Percentiles rank a stretch among this genome's conserved stretches.
These are phyloP conservation scores for Pistacia vera DNA, from an alignment of 345 rosid genomes.

Conservation along the genomic window DNA sequence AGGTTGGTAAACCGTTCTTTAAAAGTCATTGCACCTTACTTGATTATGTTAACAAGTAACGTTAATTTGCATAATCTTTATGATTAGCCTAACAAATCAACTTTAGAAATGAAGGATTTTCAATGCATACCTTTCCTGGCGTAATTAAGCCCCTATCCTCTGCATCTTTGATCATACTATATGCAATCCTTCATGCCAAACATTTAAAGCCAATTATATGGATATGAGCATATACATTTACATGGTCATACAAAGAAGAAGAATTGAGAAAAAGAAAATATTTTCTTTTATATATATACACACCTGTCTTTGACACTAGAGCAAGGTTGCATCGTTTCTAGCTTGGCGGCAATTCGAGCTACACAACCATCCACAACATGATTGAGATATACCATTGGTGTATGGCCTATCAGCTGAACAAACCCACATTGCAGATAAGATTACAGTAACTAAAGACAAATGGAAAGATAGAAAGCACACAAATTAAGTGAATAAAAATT, in stretches of 20 bases:
- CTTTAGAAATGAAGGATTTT: too few species aligned
- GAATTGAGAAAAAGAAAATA: background rate
- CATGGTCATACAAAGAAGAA: background rate
- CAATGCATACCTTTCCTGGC: slow-evolving; percentile 51
- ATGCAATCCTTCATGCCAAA: slow-evolving; percentile 35
- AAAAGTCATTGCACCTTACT: background rate
- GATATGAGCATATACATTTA: too few species aligned
- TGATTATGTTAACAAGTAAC: too few species aligned
- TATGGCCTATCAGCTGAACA: slow-evolving; percentile 55
- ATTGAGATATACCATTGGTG: slow-evolving; percentile 69
- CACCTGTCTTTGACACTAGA: slow-evolving; percentile 58
- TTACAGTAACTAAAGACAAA: too few species aligned
- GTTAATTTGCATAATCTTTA: too few species aligned
- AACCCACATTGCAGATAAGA: background rate
- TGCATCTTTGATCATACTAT: slow-evolving; percentile 70
- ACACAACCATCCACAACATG: slow-evolving; percentile 59
- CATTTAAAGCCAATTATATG: background rate
- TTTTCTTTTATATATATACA: too few species aligned
- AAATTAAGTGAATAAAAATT: too few species aligned
- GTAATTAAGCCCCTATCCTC: too few species aligned
- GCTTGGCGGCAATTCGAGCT: slow-evolving; percentile 68
- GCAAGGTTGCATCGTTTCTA: slow-evolving; percentile 59
- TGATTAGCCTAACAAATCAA: background rate
- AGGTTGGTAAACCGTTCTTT: background rate
- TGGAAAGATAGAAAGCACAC: too few species aligned